Percentiles rank a stretch among this genome's conserved stretches.
phyloP scores from a whole-genome alignment of 2,329 filamentous ascomycete species.

The Lasiodiplodia sp. region DNA sequence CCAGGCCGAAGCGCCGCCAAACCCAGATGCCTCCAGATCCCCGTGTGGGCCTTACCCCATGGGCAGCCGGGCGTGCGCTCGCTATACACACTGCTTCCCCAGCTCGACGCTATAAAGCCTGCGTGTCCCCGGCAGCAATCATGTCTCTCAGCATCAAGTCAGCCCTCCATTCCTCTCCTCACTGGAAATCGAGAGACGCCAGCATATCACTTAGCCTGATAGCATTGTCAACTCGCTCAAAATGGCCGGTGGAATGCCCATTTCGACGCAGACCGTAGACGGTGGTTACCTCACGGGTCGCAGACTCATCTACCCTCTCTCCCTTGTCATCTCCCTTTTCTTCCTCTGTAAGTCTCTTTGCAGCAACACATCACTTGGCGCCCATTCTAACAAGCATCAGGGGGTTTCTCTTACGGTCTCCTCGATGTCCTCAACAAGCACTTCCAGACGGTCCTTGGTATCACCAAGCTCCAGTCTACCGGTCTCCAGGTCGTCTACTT shows the following conservation, averaged over 20 bases:
- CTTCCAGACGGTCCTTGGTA: conserved; percentile 77
- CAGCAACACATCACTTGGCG: not conserved
- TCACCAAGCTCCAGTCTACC: conserved; percentile 52
- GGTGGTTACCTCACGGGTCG: conserved; percentile 25
- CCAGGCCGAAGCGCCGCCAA: conserved; percentile 9
- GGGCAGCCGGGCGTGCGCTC: too few species aligned
- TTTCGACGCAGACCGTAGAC: conserved; percentile 8
- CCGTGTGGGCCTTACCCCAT: conserved; percentile 20
- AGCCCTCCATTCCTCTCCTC: not conserved
- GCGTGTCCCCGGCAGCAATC: not conserved
- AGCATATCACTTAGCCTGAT: not conserved
- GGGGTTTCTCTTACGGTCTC: conserved; percentile 24
- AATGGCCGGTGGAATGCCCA: conserved; percentile 26
- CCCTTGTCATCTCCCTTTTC: conserved; percentile 27
- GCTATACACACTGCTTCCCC: not conserved
- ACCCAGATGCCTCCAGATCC: conserved; percentile 12
- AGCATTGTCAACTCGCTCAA: not conserved
- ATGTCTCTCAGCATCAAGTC: conserved; percentile 10
- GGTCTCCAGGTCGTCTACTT: conserved; percentile 54
- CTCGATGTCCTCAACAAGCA: conserved; percentile 78
- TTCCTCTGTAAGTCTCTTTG: conserved; percentile 1
- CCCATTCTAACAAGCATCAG: not conserved
- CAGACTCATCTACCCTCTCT: conserved; percentile 30
- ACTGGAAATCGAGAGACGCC: not conserved
- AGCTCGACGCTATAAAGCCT: not conserved